Evolutionary conservation across 1,284 basidiomycete species (phyloP), one percentile per base, ranked within the genome.

Genomic region (Omphalotus olearius): DNA sequence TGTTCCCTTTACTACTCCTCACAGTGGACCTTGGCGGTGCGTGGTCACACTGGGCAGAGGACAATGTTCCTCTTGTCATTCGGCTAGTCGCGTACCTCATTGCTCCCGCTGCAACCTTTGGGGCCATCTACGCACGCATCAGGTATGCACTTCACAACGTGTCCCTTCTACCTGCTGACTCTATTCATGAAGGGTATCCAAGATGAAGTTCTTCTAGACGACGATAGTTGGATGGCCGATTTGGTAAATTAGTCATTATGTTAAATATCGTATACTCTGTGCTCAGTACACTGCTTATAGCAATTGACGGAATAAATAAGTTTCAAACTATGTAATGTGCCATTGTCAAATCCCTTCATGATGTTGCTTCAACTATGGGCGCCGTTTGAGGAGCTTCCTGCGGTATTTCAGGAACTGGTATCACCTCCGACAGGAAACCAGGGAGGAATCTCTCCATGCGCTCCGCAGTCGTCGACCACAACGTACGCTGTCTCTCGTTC

Each of bases 391-490:
- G 3, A 20, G 13, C 30, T 18, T 25, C 23, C 50, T 56, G 38
- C 35, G 53, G 48, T 25, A 59, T 39, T 35, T 47, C 41, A 40
- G 53, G 52, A 14, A 59, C 59, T 1, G 82, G 76, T 51, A 91
- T 76, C 26, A 92, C 76, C 43, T 91, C 87, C 16, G 71, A 72
- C 58, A 97, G 70, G 69, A 98, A 94, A 9, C 91, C 90, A 14
- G 94, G 94, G 45, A 96, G 71, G 73, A 97, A 93, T 41, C 85
- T 78, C 60, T 94, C 91, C 61, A 97, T 83, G 53, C 92, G 78
- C 58, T 91, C 88, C 55, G 87, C 81, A 1, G 91, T 94, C 20
- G 85, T 82, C 7, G 77, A 78, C 93, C 94, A 98, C 39, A 97
- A 69, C 0, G 82, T 83, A 53, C 77, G 78, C 61, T 94, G 91